These are phyloP conservation scores for Rutstroemia sp. DNA, from an alignment of 2,329 filamentous ascomycete genomes.

Conservation along the genomic window DNA sequence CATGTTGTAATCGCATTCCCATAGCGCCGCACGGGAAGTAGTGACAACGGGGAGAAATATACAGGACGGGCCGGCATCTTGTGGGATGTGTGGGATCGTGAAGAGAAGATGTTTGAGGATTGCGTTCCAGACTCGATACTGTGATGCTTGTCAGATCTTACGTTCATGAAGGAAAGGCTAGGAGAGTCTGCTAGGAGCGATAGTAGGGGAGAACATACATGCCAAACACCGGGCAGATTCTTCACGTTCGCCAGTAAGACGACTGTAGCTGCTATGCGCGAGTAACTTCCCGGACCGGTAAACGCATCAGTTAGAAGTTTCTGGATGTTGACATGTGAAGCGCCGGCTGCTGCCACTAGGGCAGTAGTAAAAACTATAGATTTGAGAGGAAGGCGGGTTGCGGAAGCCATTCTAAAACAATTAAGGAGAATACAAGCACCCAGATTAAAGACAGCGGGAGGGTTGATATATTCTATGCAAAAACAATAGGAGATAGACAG, in stretches of 20 bases:
- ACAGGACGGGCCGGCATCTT: conserved; percentile 24
- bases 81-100: conserved; percentile 31
- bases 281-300: conserved; percentile 28
- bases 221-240: conserved; percentile 51
- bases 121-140: conserved; percentile 41
- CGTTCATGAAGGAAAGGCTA: neutral
- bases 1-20: conserved; percentile 66
- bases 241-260: conserved; percentile 47
- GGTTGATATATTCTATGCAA: neutral
- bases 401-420: conserved; percentile 25
- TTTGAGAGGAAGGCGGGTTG: conserved; percentile 25
- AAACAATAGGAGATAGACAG: neutral
- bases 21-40: conserved; percentile 48
- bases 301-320: conserved; percentile 18
- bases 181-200: neutral
- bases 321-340: conserved; percentile 20
- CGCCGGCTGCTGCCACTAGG: conserved; percentile 15
- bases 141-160: neutral
- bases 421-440: neutral
- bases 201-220: conserved; percentile 36
- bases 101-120: conserved; percentile 38
- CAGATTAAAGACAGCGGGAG: neutral
- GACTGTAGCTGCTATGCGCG: conserved; percentile 27
- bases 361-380: conserved; percentile 21
- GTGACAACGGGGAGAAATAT: conserved; percentile 58